phyloP scores from a whole-genome alignment of 352 stramenopile genomes.

The Phytophthora idaei region DNA sequence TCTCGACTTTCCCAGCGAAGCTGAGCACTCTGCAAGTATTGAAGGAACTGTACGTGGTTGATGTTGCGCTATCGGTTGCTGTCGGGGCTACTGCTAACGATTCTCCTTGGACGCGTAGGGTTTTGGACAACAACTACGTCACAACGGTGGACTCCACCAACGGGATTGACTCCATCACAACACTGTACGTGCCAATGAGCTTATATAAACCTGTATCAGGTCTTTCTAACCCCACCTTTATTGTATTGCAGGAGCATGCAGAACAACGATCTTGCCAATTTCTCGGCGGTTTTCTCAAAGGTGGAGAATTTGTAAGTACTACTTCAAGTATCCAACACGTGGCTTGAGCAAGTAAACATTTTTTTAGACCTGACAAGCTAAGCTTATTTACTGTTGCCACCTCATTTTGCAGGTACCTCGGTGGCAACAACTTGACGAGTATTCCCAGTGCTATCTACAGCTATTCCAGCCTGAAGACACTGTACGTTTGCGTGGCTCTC shows the following conservation, averaged over 20 bases:
- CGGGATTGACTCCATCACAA: constrained; percentile 29
- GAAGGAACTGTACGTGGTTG: constrained; percentile 26
- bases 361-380: not conserved
- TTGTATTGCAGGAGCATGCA: constrained; percentile 41
- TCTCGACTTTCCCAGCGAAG: constrained; percentile 25
- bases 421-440: constrained; percentile 53
- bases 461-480: constrained; percentile 44
- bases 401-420: constrained; percentile 36
- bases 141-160: constrained; percentile 19
- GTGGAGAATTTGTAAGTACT: constrained; percentile 27
- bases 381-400: not conserved
- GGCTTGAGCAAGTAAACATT: not conserved
- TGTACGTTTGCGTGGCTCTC: constrained; percentile 33
- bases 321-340: too few relatives aligned
- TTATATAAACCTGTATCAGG: not conserved
- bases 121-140: constrained; percentile 41
- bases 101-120: constrained; percentile 7
- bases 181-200: constrained; percentile 13
- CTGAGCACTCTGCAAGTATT: constrained; percentile 30
- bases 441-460: constrained; percentile 56
- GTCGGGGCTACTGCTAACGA: not conserved
- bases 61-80: not conserved
- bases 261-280: constrained; percentile 63
- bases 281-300: constrained; percentile 52
- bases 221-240: not conserved